Base-by-base conservation (phyloP, 768 basidiomycete species). In the Termitomyces sp. region DNA sequence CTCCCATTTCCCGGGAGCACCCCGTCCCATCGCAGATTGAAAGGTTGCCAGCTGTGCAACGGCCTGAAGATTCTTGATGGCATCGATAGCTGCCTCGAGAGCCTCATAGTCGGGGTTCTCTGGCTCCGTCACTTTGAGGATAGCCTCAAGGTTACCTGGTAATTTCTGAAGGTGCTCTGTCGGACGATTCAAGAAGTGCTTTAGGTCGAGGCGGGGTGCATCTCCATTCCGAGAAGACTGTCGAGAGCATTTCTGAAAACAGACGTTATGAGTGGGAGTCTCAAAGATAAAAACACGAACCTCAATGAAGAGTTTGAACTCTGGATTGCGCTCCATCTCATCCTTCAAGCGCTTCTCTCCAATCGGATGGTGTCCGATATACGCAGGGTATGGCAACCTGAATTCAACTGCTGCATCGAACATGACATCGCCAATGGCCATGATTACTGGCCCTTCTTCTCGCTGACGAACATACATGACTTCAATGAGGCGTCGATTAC, bases 271-370 rank as follows among this genome's bases (percentile, higher is more conserved):
- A 24, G 55, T 18, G 55, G 5, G 9, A 28, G 32, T 30, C 51
- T 22, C 45, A 28, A 11, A 35, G 4, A 20, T 6, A 36, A 50
- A 50, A 50, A 28, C 30, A 44, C 82, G 70, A 63, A 92, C 93
- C 83, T 95, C 92, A 20, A 97, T 76, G 70, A 97, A 94, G 38
- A 90, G 71, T 53, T 88, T 78, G 67, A 98, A 91, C 54, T 89
- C 85, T 1, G 86, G 75, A 67, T 97, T 98, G 33, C 71, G 74
- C 47, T 94, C 92, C 33, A 85, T 72, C 74, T 97, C 96, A 30
- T 94, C 90, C 67, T 90, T 92, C 67, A 98, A 72, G 57, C 88
- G 74, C 72, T 89, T 90, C 72, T 95, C 94, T 1, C 92, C 94
- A 7, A 87, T 72, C 0, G 92, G 93, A 45, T 93, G 79, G 69